These are phyloP conservation scores for Plectranthus barbatus DNA, from an alignment of 257 asterid genomes.

Conservation along the genomic window DNA sequence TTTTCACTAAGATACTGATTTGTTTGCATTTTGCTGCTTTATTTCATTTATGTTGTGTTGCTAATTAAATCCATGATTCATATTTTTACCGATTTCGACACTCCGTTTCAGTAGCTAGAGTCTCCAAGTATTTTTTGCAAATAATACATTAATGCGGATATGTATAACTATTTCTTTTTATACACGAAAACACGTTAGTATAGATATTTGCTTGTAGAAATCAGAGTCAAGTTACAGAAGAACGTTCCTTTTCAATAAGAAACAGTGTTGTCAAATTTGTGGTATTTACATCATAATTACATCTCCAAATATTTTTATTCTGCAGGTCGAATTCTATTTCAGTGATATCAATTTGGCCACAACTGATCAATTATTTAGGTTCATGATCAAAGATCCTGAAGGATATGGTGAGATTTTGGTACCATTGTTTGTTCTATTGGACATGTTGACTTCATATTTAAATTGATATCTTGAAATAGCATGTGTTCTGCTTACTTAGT, in stretches of 20 bases:
- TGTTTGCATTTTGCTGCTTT: too few species aligned
- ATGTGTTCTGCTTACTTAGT: neutral
- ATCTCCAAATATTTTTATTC: neutral
- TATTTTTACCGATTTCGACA: neutral
- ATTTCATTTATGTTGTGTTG: too few species aligned
- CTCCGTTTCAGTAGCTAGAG: neutral
- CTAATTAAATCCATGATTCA: too few species aligned
- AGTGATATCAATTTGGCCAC: conserved; percentile 90
- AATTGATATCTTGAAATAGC: neutral
- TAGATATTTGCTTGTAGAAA: neutral
- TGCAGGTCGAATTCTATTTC: conserved; percentile 87
- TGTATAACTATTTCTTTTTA: too few species aligned
- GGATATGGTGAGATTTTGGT: conserved; percentile 62
- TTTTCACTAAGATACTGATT: too few species aligned
- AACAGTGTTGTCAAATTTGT: neutral
- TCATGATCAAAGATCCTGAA: conserved; percentile 74
- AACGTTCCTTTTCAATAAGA: neutral
- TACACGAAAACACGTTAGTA: too few species aligned
- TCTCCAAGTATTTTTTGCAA: neutral
- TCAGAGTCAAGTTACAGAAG: neutral
- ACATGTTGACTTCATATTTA: neutral
- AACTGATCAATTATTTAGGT: conserved; percentile 67
- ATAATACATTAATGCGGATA: too few species aligned
- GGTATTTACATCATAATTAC: neutral
- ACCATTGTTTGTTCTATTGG: neutral